A percentile compares a stretch with the other conserved stretches of the same genome.
Conservation (phyloP, 345 rosid genomes). For the Barbarea vulgaris region DNA sequence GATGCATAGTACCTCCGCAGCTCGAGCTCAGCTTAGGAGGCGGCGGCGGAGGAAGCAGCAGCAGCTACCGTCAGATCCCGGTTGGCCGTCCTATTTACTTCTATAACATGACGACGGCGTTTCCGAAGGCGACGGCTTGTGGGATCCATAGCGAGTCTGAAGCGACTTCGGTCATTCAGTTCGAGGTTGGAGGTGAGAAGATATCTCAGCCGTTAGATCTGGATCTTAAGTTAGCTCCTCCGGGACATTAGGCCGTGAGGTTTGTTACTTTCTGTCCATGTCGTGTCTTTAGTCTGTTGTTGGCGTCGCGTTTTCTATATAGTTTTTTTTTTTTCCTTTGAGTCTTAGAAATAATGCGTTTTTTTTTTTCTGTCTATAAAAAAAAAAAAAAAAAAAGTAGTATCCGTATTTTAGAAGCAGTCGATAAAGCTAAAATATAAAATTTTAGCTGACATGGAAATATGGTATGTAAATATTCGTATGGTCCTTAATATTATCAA, state of each 20-base stretch:
- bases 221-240: conserved; percentile 69
- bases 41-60: neutral
- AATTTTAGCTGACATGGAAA: conserved; percentile 37
- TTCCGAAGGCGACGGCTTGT: conserved; percentile 12
- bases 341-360: neutral
- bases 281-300: neutral
- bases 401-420: conserved; percentile 11
- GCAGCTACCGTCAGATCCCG: conserved; percentile 10
- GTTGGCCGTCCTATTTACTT: conserved; percentile 44
- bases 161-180: conserved; percentile 61
- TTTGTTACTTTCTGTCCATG: neutral
- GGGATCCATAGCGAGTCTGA: conserved; percentile 63
- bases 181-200: conserved; percentile 37
- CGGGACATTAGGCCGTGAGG: conserved; percentile 55
- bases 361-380: neutral
- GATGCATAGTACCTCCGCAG: conserved; percentile 46
- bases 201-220: conserved; percentile 43
- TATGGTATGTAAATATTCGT: conserved; percentile 9
- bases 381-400: neutral
- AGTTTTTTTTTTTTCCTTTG: neutral
- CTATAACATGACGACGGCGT: conserved; percentile 34
- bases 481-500: neutral
- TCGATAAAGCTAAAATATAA: conserved; percentile 7
- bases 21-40: conserved; percentile 55
- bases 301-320: conserved; percentile 20